Base-by-base conservation (phyloP, 768 basidiomycete species). In the Asterophora lycoperdoides region DNA sequence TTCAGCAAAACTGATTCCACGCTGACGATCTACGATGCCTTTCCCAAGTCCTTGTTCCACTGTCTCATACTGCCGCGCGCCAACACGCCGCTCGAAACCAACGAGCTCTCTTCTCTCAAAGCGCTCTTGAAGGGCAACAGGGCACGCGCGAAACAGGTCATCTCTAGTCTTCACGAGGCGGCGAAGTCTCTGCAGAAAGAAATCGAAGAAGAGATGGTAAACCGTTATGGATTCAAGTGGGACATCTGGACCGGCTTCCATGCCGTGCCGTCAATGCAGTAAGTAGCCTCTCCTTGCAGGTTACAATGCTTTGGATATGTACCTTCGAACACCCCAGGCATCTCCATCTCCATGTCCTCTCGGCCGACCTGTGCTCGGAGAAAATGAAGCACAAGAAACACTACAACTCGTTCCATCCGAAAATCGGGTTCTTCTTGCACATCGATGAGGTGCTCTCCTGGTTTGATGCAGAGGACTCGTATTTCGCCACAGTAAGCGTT, bases 401-500 rank as follows among this genome's bases (percentile, higher is more conserved):
- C 56, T 89, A 91, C 67, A 93, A 94, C 59, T 87, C 89, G 5
- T 96, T 94, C 68, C 84, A 88, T 58, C 93, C 93, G 0, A 79
- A 80, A 41, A 72, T 79, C 15, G 91, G 89, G 1, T 95, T 91
- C 68, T 94, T 95, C 67, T 60, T 94, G 2, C 78, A 83, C 52
- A 67, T 93, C 14, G 74, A 81, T 43, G 81, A 90, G 8, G 85
- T 95, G n/a, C 68, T 89, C 37, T 74, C 77, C 2, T 93, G 91
- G 91, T 84, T 89, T 51, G 86, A 86, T 23, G 78, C 79, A 11
- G 79, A 76, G 14, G 70, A 76, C 1, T 75, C 77, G 0, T 83
- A 74, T 59, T 84, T 72, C 57, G 59, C 65, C 14, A 66, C 65
- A 32, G 83, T 85, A 55, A 48, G 78, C 36, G 54, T 57, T 39